Evolutionary conservation across 2,329 filamentous ascomycete species (phyloP), one percentile per base, ranked within the genome.

Genomic region (Amylocarpus encephaloides): DNA sequence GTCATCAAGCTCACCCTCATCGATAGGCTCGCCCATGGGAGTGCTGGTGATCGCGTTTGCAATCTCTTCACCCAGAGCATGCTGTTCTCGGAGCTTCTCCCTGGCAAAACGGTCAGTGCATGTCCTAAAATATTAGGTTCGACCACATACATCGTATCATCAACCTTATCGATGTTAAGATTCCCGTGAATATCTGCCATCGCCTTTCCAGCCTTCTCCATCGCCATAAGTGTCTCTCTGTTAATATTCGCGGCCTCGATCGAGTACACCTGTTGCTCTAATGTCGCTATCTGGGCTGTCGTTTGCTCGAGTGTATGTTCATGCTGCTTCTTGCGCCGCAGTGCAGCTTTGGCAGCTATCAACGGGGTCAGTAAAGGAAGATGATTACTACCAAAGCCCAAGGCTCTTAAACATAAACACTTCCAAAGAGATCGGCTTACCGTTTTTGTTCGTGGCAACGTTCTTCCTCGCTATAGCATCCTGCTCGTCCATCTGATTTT

Each of bases 161-260:
- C 92, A 56, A 98, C 92, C 72, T 94, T 93, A 63, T 96, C 90
- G 57, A 93, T 87, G 43, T 88, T 95, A 59, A 97, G 81, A 57
- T 87, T 87, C 62, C 83, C 85, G 68, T 97, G 90, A 62, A 98
- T 98, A 57, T 85, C 76, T 74, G 91, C 86, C 91, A 98, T 97
- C 33, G 92, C 93, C 54, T 83, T 74, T 58, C 88, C 83, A 10
- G 93, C 92, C 66, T 85, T 85, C 79, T 95, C 85, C 90, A 98
- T 96, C 6, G 91, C 92, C 60, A 85, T 80, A 58, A 97, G 76
- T 11, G 93, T 98, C 76, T 96, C 91, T 72, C 92, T 85, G 77
- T 98, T 98, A 75, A 98, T 96, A 69, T 97, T 98, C 55, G 93
- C 93, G 43, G 91, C 89, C 71, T 98, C 93, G 74, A 98, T 97